phyloP scores from a whole-genome alignment of 2,329 filamentous ascomycete species.

The Ophiostoma fasciatum region DNA sequence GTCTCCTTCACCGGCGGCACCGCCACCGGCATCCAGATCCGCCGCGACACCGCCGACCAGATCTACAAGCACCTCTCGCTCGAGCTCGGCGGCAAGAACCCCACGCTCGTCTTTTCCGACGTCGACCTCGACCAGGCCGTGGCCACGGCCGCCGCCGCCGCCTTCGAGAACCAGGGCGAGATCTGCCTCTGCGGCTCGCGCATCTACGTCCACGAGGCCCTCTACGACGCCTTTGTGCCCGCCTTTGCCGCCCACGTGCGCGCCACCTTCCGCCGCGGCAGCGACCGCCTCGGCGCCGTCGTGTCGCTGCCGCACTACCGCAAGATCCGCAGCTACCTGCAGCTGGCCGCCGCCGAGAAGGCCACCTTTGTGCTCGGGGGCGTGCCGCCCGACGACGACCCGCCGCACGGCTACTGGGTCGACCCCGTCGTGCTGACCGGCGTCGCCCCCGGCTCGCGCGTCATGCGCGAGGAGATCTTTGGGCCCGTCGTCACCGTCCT shows the following conservation, averaged over 20 bases:
- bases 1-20: conserved; percentile 8
- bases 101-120: conserved; percentile 61
- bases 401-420: conserved; percentile 62
- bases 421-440: conserved; percentile 71
- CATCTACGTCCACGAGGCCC: conserved; percentile 57
- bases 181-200: conserved; percentile 85
- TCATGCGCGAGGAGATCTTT: conserved; percentile 72
- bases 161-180: conserved; percentile 60
- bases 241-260: conserved; percentile 50
- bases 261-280: conserved; percentile 54
- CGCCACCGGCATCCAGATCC: conserved; percentile 7
- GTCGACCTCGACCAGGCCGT: conserved; percentile 66
- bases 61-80: conserved; percentile 6
- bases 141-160: conserved; percentile 73
- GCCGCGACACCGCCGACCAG: conserved; percentile 6
- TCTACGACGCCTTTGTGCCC: conserved; percentile 49
- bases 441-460: conserved; percentile 68
- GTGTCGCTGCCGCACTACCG: conserved; percentile 54
- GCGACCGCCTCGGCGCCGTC: conserved; percentile 42
- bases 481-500: conserved; percentile 75
- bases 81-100: conserved; percentile 40
- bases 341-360: conserved; percentile 55
- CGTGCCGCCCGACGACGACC: conserved; percentile 36
- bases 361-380: conserved; percentile 52
- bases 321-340: conserved; percentile 54